Percentiles rank a stretch among this genome's conserved stretches.
These are phyloP conservation scores for Claviceps africana DNA, from an alignment of 2,329 filamentous ascomycete species.

Conservation along the genomic window DNA sequence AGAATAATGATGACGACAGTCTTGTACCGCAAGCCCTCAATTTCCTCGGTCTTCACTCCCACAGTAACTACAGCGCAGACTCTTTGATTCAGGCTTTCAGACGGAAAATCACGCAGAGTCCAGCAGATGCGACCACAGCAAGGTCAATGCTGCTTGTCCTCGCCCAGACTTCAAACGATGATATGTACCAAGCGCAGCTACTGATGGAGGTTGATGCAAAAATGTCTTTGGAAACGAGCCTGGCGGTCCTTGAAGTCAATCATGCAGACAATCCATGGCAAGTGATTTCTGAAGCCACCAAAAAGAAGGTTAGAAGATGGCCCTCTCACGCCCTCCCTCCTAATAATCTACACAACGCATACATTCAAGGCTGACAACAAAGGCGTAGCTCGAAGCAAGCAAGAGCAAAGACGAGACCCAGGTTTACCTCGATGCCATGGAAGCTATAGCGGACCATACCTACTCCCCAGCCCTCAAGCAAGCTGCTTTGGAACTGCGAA, in stretches of 20 bases:
- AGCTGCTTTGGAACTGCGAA: constrained; percentile 13
- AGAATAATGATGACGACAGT: constrained; percentile 16
- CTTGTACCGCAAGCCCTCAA: constrained; percentile 19
- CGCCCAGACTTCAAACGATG: constrained; percentile 20
- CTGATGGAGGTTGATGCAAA: constrained; percentile 21
- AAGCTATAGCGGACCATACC: constrained; percentile 20
- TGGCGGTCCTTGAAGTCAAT: constrained; percentile 17
- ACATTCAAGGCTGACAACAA: background rate
- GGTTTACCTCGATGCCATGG: constrained; percentile 21
- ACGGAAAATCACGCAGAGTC: constrained; percentile 18
- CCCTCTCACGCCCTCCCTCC: background rate
- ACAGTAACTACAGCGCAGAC: constrained; percentile 22
- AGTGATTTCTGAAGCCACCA: constrained; percentile 13
- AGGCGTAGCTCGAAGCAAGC: constrained; percentile 13
- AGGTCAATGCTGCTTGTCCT: constrained; percentile 21
- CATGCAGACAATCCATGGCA: constrained; percentile 12
- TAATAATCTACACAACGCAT: background rate
- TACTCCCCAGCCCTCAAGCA: constrained; percentile 12
- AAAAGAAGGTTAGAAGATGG: constrained; percentile 16
- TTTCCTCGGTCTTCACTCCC: constrained; percentile 21
- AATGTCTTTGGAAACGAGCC: constrained; percentile 22
- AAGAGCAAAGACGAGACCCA: constrained; percentile 16
- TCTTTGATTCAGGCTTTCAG: constrained; percentile 22
- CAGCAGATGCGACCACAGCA: constrained; percentile 17
- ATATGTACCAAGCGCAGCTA: constrained; percentile 19